Evolutionary conservation across 2,329 filamentous ascomycete genomes (phyloP).

Genomic region (Stachybotrys chartarum): DNA sequence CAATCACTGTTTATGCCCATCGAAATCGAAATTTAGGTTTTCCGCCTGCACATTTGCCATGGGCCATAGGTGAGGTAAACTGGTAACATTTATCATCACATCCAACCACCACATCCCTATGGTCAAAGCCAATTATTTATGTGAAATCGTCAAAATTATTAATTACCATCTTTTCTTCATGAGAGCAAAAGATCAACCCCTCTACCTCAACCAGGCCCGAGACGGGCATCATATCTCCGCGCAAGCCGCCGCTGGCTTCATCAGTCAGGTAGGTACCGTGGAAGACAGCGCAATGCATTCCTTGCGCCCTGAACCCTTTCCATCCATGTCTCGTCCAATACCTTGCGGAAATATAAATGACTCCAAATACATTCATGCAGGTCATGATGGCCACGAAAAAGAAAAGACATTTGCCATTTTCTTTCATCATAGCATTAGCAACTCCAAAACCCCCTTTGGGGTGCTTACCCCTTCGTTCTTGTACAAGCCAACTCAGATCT

Average conservation of each 20-base stretch:
- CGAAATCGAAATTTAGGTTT: no score
- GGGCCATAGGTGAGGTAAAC: no score
- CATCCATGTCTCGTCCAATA: constrained; percentile 17
- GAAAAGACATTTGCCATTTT: constrained; percentile 2
- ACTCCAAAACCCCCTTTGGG: neutral
- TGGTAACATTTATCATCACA: no score
- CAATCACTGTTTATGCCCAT: no score
- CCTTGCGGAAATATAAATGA: constrained; percentile 11
- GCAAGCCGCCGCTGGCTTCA: neutral
- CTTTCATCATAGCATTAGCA: constrained; percentile 13
- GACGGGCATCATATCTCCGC: constrained; percentile 16
- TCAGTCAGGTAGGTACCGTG: neutral
- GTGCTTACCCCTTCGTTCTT: neutral
- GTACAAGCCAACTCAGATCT: neutral
- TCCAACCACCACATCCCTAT: no score
- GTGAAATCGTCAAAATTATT: constrained; percentile 7
- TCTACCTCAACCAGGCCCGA: constrained; percentile 12
- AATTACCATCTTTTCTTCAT: constrained; percentile 20
- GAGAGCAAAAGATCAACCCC: constrained; percentile 22
- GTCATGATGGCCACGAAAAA: neutral
- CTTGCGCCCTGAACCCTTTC: constrained; percentile 24
- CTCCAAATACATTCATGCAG: constrained; percentile 19
- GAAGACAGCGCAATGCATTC: constrained; percentile 20
- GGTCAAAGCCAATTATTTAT: neutral
- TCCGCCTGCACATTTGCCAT: no score